phyloP scores from a whole-genome alignment of 331 rosid species.

The Arachis monticola region DNA sequence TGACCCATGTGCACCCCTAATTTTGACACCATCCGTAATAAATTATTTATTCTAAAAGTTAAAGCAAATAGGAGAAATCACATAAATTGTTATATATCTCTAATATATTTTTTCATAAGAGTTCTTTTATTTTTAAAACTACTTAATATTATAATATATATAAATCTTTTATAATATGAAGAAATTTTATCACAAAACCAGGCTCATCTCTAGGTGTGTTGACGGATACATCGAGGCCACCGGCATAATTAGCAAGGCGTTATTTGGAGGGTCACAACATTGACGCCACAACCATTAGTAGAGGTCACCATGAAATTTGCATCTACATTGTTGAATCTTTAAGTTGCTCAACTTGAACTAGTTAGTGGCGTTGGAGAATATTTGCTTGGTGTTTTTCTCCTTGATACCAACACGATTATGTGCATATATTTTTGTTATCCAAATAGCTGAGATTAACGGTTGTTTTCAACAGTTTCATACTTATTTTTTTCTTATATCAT shows the following conservation, averaged over 20 bases:
- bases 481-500: background rate
- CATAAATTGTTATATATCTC: too few species aligned
- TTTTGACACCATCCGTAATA: too few species aligned
- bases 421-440: background rate
- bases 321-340: background rate
- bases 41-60: too few species aligned
- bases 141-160: too few species aligned
- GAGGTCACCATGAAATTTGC: conserved; percentile 46
- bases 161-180: too few species aligned
- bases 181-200: conserved; percentile 64
- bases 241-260: conserved; percentile 77
- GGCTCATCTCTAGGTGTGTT: conserved; percentile 89
- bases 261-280: conserved; percentile 55
- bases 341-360: conserved; percentile 27
- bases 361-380: conserved; percentile 25
- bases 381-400: background rate
- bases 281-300: too few species aligned
- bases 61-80: too few species aligned
- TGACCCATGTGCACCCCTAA: too few species aligned
- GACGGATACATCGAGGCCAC: conserved; percentile 98
- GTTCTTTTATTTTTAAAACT: too few species aligned
- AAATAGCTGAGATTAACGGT: background rate
- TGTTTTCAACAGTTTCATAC: background rate
- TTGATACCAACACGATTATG: background rate
- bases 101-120: too few species aligned